Base-by-base conservation (phyloP, 495 filamentous ascomycete species). In the Aspergillus indologenus region DNA sequence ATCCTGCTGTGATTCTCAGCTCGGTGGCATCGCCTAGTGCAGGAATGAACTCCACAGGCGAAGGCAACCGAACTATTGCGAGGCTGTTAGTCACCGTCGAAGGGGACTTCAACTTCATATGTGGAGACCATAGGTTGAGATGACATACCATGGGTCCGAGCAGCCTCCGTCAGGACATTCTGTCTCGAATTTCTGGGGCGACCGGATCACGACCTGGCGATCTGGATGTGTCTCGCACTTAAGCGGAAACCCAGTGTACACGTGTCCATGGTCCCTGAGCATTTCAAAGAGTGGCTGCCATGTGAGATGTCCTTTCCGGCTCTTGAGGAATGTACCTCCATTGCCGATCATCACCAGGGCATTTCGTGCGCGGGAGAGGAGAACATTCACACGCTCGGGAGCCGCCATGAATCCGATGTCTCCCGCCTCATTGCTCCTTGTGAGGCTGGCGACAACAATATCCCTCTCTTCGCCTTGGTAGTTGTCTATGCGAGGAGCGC, bases 321-420 rank as follows among this genome's bases (percentile, higher is more conserved):
- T 83, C 0, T 72, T 75, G 54, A 83, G 74, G 66, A 92, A 91
- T 1, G 90, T 91, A 0, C 80, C 71, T 40, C 82, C 75, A 67
- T 90, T 90, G 0, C 89, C 90, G 46, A 92, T 84, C 70, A 93
- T 69, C n/a, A 91, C 83, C 11, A 92, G 67, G 0, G 70, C 78
- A 54, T 89, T 72, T 1, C 88, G 80, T 2, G 90, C 88, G 63
- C 90, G 72, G 0, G 88, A 90, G 0, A 92, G 66, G 0, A 91
- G 75, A 0, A 93, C 89, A 57, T 91, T 92, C 1, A 91, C 59
- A 8, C 90, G 74, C 62, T 93, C 77, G 0, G 85, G 83, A 0
- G 84, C 72, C 11, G 77, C 60, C 85, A 93, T 89, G 70, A 93
- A 93, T 0, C 90, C 89, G 40, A 91, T 88, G 42, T 90, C 86